Evolutionary conservation across 1,139 yeast genomes (phyloP), one percentile per base, ranked within the genome.

Genomic region (Candida sp.): DNA sequence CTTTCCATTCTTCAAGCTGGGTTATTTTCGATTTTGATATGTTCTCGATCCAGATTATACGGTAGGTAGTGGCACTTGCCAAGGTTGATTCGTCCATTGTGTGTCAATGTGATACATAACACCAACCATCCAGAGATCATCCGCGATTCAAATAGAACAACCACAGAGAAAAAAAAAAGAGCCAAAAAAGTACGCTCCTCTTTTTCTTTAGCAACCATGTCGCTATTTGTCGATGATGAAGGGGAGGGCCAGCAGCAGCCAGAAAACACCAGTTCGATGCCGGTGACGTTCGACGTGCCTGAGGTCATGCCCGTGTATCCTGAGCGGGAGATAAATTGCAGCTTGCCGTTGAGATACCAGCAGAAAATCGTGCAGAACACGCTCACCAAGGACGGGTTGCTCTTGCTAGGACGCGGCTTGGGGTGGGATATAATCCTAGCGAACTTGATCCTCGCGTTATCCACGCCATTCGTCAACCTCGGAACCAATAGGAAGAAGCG

Each of bases 341-440:
- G 83, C 0, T 66, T 90, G 11, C 85, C 90, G 0, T 71, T 93
- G 32, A 77, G 77, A 46, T 94, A 84, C 63, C 97, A 93, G 61
- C 90, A 86, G 54, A 82, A 81, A 48, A 84, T 94, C 17, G 83
- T 92, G 0, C 86, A 86, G 51, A 96, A 90, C 57, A 73, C 93
- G 60, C 75, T 87, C 3, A 66, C 83, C 1, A 85, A 86, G 43
- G 98, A 94, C 66, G 90, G 91, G 0, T 70, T 94, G 43, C 74
- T 92, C 26, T 80, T 94, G 0, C 65, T 94, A 48, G 98, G 97
- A 1, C 81, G 86, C 51, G 99, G 99, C 0, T 73, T 94, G 38
- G 98, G 98, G 0, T 72, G 92, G 67, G 85, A 84, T 42, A 73
- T 81, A 12, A 81, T 94, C 22, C 85, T 86, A 1, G 86, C 96